Evolutionary conservation across 768 basidiomycete genomes (phyloP).

Genomic region (Tephrocybe sp.): DNA sequence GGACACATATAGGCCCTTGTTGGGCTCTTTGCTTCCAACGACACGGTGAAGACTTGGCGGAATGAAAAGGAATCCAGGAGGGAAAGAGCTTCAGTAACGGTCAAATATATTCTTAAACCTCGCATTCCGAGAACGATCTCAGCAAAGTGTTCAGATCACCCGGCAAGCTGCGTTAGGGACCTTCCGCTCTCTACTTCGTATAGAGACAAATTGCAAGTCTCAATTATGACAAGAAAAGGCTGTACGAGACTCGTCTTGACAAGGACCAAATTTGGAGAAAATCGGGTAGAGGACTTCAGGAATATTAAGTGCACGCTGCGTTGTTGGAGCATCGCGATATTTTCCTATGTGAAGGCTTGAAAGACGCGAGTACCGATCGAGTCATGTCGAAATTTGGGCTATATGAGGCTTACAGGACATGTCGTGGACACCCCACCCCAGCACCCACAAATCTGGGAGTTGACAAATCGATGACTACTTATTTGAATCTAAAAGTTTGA

Average conservation of each 20-base stretch:
- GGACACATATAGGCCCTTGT: not conserved
- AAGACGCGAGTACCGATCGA: too few relatives aligned
- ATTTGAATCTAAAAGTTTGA: too few relatives aligned
- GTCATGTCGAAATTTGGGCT: too few relatives aligned
- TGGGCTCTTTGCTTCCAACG: not conserved
- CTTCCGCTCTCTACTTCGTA: not conserved
- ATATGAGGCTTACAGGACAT: too few relatives aligned
- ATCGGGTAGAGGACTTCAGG: not conserved
- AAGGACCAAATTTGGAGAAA: not conserved
- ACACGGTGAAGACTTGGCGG: not conserved
- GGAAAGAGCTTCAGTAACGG: constrained; percentile 3
- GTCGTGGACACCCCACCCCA: too few relatives aligned
- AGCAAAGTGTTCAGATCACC: constrained; percentile 1
- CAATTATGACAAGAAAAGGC: not conserved
- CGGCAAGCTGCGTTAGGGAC: not conserved
- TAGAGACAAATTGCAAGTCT: not conserved
- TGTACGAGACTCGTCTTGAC: not conserved
- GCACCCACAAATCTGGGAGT: too few relatives aligned
- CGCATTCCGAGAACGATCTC: constrained; percentile 1
- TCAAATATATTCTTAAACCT: not conserved
- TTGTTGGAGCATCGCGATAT: too few relatives aligned
- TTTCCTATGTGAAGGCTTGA: too few relatives aligned
- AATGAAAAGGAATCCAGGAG: constrained; percentile 2
- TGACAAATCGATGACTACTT: too few relatives aligned
- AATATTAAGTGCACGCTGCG: not conserved